These are phyloP conservation scores for Fusarium sp. DNA, from an alignment of 2,329 filamentous ascomycete genomes.

Conservation along the genomic window DNA sequence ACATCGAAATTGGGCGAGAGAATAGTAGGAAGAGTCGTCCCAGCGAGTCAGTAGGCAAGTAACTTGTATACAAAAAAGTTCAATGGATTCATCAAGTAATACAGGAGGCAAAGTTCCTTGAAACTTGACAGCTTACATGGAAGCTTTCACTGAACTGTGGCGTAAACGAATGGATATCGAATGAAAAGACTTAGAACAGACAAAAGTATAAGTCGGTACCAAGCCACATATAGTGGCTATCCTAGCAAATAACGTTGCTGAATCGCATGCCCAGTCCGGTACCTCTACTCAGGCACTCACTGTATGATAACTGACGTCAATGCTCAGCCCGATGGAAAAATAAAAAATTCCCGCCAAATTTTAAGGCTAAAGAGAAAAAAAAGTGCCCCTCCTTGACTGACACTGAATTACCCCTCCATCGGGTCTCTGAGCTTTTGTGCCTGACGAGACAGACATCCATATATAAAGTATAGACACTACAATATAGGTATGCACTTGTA, in stretches of 20 bases:
- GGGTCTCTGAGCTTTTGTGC: background rate
- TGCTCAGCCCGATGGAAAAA: background rate
- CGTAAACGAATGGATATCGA: background rate
- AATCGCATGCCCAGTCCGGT: background rate
- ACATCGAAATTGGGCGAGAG: background rate
- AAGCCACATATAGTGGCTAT: background rate
- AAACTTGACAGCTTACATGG: background rate
- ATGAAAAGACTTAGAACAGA: background rate
- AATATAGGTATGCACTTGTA: background rate
- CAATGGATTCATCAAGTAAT: background rate
- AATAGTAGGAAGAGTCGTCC: background rate
- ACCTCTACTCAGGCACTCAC: background rate
- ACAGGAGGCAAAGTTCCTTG: background rate
- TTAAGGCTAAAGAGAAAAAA: background rate
- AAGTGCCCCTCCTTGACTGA: conserved; percentile 3
- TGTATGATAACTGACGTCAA: background rate
- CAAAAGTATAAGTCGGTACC: background rate
- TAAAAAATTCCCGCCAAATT: background rate
- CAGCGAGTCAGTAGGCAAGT: background rate
- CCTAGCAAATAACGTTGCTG: background rate
- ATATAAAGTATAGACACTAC: background rate
- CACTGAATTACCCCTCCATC: conserved; percentile 8
- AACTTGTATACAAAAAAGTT: background rate
- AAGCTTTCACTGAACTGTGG: background rate
- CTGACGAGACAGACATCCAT: background rate